Evolutionary conservation across 208 protist genomes (phyloP).

Genomic region (Crithidia fasciculata): DNA sequence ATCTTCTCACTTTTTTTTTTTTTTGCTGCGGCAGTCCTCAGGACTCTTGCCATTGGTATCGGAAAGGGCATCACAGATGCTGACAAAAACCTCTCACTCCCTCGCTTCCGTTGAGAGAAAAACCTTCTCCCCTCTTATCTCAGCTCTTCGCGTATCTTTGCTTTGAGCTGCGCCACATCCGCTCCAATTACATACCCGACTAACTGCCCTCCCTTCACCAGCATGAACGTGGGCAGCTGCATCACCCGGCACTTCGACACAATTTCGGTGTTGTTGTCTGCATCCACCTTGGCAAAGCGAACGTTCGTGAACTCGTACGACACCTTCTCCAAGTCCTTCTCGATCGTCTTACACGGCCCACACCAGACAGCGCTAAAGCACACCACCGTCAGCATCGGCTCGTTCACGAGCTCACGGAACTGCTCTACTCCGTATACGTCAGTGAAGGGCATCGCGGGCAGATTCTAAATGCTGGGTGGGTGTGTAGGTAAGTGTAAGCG

Average conservation of each 20-base stretch:
- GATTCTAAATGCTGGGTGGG: no score
- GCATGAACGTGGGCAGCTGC: slow-evolving; percentile 85
- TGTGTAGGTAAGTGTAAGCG: no score
- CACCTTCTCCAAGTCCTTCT: slow-evolving; percentile 78
- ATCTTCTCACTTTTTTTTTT: not conserved
- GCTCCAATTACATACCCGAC: slow-evolving; percentile 82
- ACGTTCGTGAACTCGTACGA: slow-evolving; percentile 78
- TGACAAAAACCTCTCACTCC: not conserved
- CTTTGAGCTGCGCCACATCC: slow-evolving; percentile 62
- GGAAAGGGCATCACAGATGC: not conserved
- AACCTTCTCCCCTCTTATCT: slow-evolving; percentile 5
- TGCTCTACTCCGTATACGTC: slow-evolving; percentile 81
- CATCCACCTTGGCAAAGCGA: slow-evolving; percentile 76
- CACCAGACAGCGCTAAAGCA: slow-evolving; percentile 88
- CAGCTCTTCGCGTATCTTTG: slow-evolving; percentile 59
- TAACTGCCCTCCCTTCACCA: slow-evolving; percentile 58
- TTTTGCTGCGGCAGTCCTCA: no score
- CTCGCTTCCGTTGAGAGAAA: not conserved
- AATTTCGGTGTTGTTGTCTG: slow-evolving; percentile 85
- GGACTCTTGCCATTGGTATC: no score
- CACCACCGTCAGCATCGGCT: slow-evolving; percentile 57
- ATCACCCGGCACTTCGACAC: slow-evolving; percentile 74
- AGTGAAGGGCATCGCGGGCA: slow-evolving; percentile 57
- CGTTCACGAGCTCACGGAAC: slow-evolving; percentile 75
- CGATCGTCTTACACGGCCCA: slow-evolving; percentile 79